Conservation (phyloP, 108 stramenopile genomes). For the Epithemia pelagica region DNA sequence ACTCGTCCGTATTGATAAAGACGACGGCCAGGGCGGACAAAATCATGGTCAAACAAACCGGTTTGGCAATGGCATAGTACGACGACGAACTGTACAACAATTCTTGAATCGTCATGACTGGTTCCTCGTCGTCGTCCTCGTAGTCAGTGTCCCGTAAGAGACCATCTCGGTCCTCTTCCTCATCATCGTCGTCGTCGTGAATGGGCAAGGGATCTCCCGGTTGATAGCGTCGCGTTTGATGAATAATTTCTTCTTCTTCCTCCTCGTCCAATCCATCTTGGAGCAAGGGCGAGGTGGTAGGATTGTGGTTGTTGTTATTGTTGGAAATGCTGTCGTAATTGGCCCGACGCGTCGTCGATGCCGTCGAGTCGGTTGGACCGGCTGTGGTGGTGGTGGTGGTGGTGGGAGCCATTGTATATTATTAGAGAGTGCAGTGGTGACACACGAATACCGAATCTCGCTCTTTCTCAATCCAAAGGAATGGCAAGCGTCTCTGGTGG, state of each 20-base stretch:
- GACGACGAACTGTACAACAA: constrained; percentile 73
- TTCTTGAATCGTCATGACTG: constrained; percentile 52
- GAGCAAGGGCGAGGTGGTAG: no score
- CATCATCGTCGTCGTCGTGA: constrained; percentile 3
- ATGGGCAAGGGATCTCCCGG: neutral
- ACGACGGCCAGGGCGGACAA: constrained; percentile 75
- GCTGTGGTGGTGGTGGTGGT: no score
- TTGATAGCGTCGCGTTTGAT: neutral
- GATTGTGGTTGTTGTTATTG: no score
- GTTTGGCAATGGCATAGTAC: constrained; percentile 76
- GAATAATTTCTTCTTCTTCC: neutral
- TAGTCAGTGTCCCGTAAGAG: constrained; percentile 3
- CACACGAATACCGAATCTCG: no score
- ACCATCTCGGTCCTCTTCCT: constrained; percentile 7
- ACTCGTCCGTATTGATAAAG: constrained; percentile 62
- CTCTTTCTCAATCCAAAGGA: no score
- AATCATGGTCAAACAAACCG: constrained; percentile 80
- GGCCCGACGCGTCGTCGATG: no score
- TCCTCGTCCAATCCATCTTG: no score
- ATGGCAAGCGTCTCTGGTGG: no score
- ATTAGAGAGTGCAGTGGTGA: no score
- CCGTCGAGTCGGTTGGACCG: no score
- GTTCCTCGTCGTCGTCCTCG: constrained; percentile 22
- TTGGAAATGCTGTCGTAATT: no score
- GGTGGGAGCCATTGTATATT: no score